Evolutionary conservation across 2,329 filamentous ascomycete genomes (phyloP), one percentile per base, ranked within the genome.

Genomic region (Penicillium sp.): DNA sequence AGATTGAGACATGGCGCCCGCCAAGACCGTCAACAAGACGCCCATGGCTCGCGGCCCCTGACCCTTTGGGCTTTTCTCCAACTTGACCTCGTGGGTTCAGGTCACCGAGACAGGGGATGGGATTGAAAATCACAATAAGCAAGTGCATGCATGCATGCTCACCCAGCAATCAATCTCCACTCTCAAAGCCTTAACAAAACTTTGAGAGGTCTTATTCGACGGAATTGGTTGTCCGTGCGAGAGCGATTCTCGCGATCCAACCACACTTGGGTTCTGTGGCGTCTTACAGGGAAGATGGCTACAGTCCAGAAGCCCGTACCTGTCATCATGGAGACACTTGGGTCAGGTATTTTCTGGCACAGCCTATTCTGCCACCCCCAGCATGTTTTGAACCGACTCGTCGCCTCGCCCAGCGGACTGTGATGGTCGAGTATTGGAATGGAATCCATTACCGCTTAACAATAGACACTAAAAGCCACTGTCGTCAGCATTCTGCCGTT

Each of bases 391-490:
- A 49, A 65, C 60, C 55, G 56, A 56, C 67, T 61, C 45, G 65
- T 64, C 66, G 63, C 59, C 60, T 63, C 61, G 58, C 54, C 63
- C 63, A 65, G 63, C 61, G 64, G 66, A 63, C 69, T 62, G 58
- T 62, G 60, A 60, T 63, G 62, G 65, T 59, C 57, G 61, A 57
- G 64, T 54, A 54, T 62, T 58, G 58, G 21, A 55, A 43, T 29
- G 37, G 49, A 54, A 50, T 54, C 54, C 57, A 67, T 82, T 79
- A 90, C 79, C 86, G 85, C 77, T 90, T 90, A 73, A 90, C 77
- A 75, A 90, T 89, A 13, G 84, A 86, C 56, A 87, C 84, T 87
- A 60, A 57, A 57, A 37, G 46, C 51, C 49, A 48, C 51, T 52
- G 19, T 46, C 48, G 65, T 74, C 63, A 74, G 70, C 57, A 59